Percentiles rank a stretch among this genome's conserved stretches.
Conservation (phyloP, 768 basidiomycete species). For the Mycena capillaripes region DNA sequence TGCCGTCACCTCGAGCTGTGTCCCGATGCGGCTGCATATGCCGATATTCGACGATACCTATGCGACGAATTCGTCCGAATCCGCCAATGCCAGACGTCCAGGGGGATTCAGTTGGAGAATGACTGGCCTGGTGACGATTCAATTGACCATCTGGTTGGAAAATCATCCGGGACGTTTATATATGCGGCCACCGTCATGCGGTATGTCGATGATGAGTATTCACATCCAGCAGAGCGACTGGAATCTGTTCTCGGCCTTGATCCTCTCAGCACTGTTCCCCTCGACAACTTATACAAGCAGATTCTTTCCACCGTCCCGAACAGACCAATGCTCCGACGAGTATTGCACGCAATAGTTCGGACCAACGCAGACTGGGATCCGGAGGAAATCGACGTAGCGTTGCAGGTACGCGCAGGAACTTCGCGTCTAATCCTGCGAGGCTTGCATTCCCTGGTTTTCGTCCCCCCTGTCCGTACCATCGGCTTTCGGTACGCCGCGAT, state of each 20-base stretch:
- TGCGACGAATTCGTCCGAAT: constrained; percentile 9
- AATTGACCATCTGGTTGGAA: constrained; percentile 12
- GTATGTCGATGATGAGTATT: constrained; percentile 21
- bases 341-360: constrained; percentile 1
- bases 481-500: not conserved
- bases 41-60: constrained; percentile 3
- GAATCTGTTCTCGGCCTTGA: constrained; percentile 7
- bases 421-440: constrained; percentile 8
- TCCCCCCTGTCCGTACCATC: not conserved
- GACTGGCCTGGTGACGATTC: constrained; percentile 7
- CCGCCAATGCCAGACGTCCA: not conserved
- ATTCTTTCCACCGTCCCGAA: not conserved
- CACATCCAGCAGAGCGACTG: constrained; percentile 18
- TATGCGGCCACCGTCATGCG: constrained; percentile 20
- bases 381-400: constrained; percentile 16
- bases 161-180: constrained; percentile 25
- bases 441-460: constrained; percentile 6
- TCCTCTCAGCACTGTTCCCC: constrained; percentile 14
- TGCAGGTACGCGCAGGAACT: constrained; percentile 2
- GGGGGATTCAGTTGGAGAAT: not conserved
- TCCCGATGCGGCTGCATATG: constrained; percentile 1
- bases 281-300: constrained; percentile 18
- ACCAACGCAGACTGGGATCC: not conserved
- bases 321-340: not conserved
- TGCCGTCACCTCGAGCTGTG: constrained; percentile 3